Base-by-base conservation (phyloP, 208 protist species). In the Trypanosoma vivax region DNA sequence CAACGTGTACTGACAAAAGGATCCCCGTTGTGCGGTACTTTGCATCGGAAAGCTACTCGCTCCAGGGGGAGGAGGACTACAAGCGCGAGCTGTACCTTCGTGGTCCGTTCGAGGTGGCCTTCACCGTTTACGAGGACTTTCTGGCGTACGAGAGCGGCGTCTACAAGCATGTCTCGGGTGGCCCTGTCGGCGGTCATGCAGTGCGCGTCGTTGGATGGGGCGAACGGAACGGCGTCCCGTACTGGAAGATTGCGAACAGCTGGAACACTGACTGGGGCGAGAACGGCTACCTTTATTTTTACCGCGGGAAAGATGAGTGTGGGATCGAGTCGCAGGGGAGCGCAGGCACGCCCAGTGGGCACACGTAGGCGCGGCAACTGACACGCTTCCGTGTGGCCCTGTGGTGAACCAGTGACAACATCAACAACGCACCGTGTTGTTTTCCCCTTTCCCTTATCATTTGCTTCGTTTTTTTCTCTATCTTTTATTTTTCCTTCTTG, bases 181-280 rank as follows among this genome's bases (percentile, higher is more conserved):
- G 52, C 0, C 35, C 41, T 30, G 74, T 89, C 43, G 90, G 88
- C 43, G 86, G 83, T 5, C 92, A 96, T 59, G 88, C 90, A 27
- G 80, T 97, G 57, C 53, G 68, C 30, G 48, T 97, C 45, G 70
- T 95, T 41, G 88, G 92, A 46, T 97, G 86, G 85, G 90, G 90
- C 35, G 56, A 60, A 33, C 50, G 78, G 53, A 64, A 84, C 61
- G 84, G 78, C 25, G 46, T 62, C 14, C 52, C 59, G 41, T 97
- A 96, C 73, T 97, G 92, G 92, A 82, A 79, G 51, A 72, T 95
- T 57, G 80, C 77, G 23, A 97, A 97, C 75, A 90, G 79, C 63
- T 94, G 90, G 91, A 86, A 87, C 58, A 21, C 31, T 0, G 72
- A 82, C 47, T 96, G 91, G 91, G 91, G 91, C 33, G 73, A 90